Evolutionary conservation across 805 yeast genomes (phyloP), one percentile per base, ranked within the genome.

Genomic region (Suhomyces canberraensis): DNA sequence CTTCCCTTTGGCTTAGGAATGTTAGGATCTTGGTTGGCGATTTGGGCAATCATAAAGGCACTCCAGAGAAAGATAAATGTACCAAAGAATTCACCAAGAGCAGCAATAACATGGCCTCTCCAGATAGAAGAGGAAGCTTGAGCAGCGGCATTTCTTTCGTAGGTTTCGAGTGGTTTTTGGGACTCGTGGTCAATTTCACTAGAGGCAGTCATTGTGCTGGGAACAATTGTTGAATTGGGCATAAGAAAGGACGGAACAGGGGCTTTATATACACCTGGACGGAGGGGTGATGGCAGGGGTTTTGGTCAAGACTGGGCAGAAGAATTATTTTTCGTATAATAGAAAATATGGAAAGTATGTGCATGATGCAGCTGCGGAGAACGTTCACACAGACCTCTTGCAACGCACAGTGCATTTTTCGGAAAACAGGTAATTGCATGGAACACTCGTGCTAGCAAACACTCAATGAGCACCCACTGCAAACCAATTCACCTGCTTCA

Each of bases 51-150:
- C 36, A 83, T 73, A 47, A 75, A 84, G 4, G 95, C 95, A 43
- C 79, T 72, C 83, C 88, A 83, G 46, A 88, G 68, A 66, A 87
- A 87, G 59, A 84, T 71, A 56, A 84, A 87, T 25, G 96, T 87
- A 51, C 96, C 96, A 51, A 79, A 74, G 60, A 87, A 84, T 64
- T 87, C 96, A 60, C 89, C 93, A 41, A 76, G 61, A 24, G 73
- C 69, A n/a, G 88, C 90, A 50, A 83, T 68, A 32, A 75, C 48
- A 50, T 82, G 86, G 65, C 82, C 81, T 37, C 57, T 60, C 35
- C 40, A 26, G 14, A 57, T 47, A 16, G 60, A 45, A 17, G 49
- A 42, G 14, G 45, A 24, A 16, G 28, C 17, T 5, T 36, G 51
- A 16, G 37, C 30, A 26, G 42, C 41, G 14, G 40, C 45, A 35